Base-by-base conservation (phyloP, 2,329 filamentous ascomycete species). In the Colletotrichum tofieldiae region DNA sequence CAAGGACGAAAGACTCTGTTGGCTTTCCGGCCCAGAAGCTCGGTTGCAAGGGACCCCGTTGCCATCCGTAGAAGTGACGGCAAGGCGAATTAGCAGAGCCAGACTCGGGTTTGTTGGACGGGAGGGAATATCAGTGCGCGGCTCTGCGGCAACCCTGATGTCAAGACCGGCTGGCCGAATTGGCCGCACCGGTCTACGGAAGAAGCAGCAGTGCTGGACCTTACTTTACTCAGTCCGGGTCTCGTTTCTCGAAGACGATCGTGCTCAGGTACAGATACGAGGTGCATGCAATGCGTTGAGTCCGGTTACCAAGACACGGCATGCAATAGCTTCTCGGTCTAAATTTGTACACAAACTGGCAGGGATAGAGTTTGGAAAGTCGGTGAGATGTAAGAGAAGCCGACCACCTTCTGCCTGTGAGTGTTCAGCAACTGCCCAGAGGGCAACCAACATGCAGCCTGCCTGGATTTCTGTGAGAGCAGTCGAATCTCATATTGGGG, bases 231-330 rank as follows among this genome's bases (percentile, higher is more conserved):
- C 26, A 3, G 23, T 41, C 37, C 37, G 20, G 23, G 23, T 23
- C 67, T 55, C 20, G 43, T 37, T 26, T 18, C 37, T 18, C 18
- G 32, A 29, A 8, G 18, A 26, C 5, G 51, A 20, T 41, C 18
- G 9, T 45, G 52, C 65, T 63, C 43, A 45, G 43, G n/a, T 18
- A 55, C 52, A 47, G 12, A 72, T 60, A 64, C 65, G 69, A 60
- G 58, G 23, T 59, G 69, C 58, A 64, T 69, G 52, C 23, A 29
- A 32, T 72, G 9, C 12, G 37, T 67, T 8, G 26, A 59, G 43
- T 26, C 62, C 20, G 35, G 11, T 6, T 9, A 56, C 49, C 43
- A 37, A 56, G 56, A 43, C 65, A 64, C 23, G 54, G 51, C 58
- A 41, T 72, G 51, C 43, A 26, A 37, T 55, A 23, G 37, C 41